A percentile compares a stretch with the other conserved stretches of the same genome.
Evolutionary conservation across 768 basidiomycete species (phyloP).

Genomic region (Lanmaoa pseudosensibilis): DNA sequence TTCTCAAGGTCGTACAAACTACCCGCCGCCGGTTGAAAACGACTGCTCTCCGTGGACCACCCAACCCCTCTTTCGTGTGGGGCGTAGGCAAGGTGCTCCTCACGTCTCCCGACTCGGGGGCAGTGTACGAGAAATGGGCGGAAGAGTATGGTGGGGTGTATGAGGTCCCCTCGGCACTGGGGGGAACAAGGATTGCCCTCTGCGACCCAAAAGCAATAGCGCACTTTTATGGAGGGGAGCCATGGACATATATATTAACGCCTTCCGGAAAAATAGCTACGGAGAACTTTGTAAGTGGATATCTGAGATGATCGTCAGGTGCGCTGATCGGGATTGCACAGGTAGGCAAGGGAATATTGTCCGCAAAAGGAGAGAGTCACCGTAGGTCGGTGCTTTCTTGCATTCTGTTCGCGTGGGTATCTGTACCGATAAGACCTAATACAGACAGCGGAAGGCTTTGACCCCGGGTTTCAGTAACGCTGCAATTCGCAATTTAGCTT

Average conservation of each 20-base stretch:
- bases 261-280: conserved; percentile 20
- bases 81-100: conserved; percentile 8
- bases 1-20: conserved; percentile 6
- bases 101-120: conserved; percentile 26
- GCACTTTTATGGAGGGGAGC: conserved; percentile 52
- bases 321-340: conserved; percentile 4
- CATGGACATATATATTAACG: conserved; percentile 35
- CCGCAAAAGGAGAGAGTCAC: conserved; percentile 45
- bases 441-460: conserved; percentile 38
- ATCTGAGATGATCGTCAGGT: neutral
- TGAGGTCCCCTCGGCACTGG: conserved; percentile 39
- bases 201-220: conserved; percentile 51
- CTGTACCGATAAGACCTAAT: conserved; percentile 1
- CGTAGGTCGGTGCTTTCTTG: conserved; percentile 30
- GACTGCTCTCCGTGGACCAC: conserved; percentile 24
- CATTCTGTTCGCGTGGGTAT: conserved; percentile 18
- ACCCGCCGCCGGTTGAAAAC: conserved; percentile 12
- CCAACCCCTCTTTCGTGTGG: conserved; percentile 17
- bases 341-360: conserved; percentile 40
- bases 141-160: conserved; percentile 49
- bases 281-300: conserved; percentile 25
- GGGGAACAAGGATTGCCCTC: conserved; percentile 36
- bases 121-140: conserved; percentile 48
- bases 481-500: conserved; percentile 37
- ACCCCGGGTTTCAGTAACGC: conserved; percentile 43